Conservation (phyloP, 1,284 basidiomycete genomes). For the Bjerkandera adusta region DNA sequence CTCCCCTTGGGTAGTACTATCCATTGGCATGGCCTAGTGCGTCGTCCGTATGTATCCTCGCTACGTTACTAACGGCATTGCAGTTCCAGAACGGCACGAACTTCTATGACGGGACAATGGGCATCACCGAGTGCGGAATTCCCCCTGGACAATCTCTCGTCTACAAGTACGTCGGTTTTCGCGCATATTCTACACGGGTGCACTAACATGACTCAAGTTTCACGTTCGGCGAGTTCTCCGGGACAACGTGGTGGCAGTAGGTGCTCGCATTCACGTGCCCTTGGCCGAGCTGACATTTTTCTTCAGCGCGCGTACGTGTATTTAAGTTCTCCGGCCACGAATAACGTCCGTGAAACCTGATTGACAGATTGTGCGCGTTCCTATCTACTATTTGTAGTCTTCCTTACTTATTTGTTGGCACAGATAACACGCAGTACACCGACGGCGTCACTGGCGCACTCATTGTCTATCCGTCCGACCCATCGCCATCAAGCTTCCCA, state of each 20-base stretch:
- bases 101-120: slow-evolving; percentile 44
- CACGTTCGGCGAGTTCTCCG: slow-evolving; percentile 27
- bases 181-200: not conserved
- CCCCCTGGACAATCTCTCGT: slow-evolving; percentile 42
- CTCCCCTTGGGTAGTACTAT: slow-evolving; percentile 27
- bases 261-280: slow-evolving; percentile 9
- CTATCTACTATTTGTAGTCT: not conserved
- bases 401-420: not conserved
- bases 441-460: slow-evolving; percentile 45
- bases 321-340: not conserved
- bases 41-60: slow-evolving; percentile 1
- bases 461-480: slow-evolving; percentile 18
- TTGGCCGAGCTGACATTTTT: not conserved
- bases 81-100: slow-evolving; percentile 36
- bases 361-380: slow-evolving; percentile 19
- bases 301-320: slow-evolving; percentile 23
- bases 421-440: slow-evolving; percentile 38
- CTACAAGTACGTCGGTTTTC: slow-evolving; percentile 36
- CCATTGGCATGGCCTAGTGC: slow-evolving; percentile 45
- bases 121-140: slow-evolving; percentile 51
- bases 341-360: not conserved
- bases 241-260: slow-evolving; percentile 36
- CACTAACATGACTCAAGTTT: too few relatives aligned
- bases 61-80: not conserved
- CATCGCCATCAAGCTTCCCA: slow-evolving; percentile 27